phyloP scores from a whole-genome alignment of 177 flowering plant species.

The Telopea speciosissima region DNA sequence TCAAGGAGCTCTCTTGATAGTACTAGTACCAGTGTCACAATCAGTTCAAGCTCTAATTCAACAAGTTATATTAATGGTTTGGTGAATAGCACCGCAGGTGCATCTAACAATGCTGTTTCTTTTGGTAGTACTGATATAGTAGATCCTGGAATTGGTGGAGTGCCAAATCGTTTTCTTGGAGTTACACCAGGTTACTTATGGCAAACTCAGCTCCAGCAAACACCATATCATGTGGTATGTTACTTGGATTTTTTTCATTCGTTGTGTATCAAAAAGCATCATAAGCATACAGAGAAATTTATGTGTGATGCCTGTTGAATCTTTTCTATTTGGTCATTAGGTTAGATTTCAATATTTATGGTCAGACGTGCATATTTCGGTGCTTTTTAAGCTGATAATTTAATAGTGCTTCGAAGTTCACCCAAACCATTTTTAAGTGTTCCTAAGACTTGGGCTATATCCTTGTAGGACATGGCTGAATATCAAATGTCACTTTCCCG shows the following conservation, averaged over 20 bases:
- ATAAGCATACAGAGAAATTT: neutral
- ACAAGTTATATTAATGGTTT: constrained; percentile 48
- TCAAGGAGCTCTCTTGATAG: constrained; percentile 90
- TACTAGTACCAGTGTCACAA: constrained; percentile 61
- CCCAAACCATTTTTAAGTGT: neutral
- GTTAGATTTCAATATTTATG: too few relatives aligned
- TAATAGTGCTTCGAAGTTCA: neutral
- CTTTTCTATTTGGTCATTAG: too few relatives aligned
- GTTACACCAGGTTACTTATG: constrained; percentile 76
- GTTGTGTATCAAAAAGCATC: neutral
- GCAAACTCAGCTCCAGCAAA: constrained; percentile 70
- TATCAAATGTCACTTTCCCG: constrained; percentile 61
- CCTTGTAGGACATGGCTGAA: constrained; percentile 61
- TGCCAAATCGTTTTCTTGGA: constrained; percentile 89
- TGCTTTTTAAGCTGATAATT: neutral
- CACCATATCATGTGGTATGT: constrained; percentile 56
- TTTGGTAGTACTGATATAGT: constrained; percentile 27
- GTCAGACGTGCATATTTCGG: too few relatives aligned
- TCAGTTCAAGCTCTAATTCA: constrained; percentile 61
- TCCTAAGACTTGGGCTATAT: neutral
- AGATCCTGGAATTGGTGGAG: constrained; percentile 92
- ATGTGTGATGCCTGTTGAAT: neutral
- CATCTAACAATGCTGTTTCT: constrained; percentile 26
- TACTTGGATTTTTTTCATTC: neutral
- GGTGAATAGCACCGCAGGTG: constrained; percentile 31